phyloP scores from a whole-genome alignment of 2,329 filamentous ascomycete genomes.

The Phyllosticta capitalensis region DNA sequence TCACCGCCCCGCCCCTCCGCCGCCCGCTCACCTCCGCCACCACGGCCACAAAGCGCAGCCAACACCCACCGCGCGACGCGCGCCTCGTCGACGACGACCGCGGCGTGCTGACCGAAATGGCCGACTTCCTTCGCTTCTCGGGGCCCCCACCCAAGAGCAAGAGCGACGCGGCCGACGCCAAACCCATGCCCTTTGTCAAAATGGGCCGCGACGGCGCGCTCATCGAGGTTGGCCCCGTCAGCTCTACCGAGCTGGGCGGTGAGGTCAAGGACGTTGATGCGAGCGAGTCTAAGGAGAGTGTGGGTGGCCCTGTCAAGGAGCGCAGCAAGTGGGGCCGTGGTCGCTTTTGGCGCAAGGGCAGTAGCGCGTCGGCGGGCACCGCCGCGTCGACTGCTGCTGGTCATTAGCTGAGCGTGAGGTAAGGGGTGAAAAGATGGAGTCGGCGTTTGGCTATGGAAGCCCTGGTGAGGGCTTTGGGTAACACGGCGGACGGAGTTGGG shows the following conservation, averaged over 20 bases:
- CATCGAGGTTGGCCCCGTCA: background rate
- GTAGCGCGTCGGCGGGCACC: background rate
- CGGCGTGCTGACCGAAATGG: constrained; percentile 25
- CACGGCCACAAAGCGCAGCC: background rate
- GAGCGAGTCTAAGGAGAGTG: background rate
- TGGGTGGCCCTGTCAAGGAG: background rate
- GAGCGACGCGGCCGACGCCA: constrained; percentile 5
- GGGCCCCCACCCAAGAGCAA: constrained; percentile 26
- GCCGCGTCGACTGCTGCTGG: background rate
- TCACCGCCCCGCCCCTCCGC: background rate
- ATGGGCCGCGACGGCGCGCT: constrained; percentile 6
- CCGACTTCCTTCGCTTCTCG: constrained; percentile 34
- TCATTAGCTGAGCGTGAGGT: background rate
- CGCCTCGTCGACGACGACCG: constrained; percentile 2
- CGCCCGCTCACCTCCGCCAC: background rate
- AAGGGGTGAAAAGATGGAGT: background rate
- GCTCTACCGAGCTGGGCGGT: background rate
- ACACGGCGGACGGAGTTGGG: no score
- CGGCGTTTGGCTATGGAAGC: background rate
- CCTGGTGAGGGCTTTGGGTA: no score
- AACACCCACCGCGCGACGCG: background rate
- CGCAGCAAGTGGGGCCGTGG: background rate
- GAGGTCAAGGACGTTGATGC: background rate
- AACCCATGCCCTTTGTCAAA: constrained; percentile 8
- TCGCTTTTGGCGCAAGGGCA: constrained; percentile 1